Evolutionary conservation across 345 rosid genomes (phyloP).

Genomic region (Aegle marmelos): DNA sequence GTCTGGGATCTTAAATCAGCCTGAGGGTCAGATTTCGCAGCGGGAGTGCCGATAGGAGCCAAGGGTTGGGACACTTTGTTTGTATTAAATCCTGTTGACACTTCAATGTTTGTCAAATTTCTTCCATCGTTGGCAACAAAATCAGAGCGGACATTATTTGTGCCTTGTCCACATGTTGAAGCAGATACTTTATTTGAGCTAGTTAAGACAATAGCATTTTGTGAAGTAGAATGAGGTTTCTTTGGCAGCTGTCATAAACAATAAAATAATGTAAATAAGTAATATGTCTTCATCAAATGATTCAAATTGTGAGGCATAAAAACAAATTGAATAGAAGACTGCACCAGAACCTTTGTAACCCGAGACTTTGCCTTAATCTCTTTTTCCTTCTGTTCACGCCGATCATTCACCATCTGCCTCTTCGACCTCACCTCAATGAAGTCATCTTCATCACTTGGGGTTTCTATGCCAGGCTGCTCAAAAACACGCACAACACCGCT

Average conservation of each 20-base stretch:
- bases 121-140: slow-evolving; percentile 36
- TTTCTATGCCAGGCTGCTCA: slow-evolving; percentile 91
- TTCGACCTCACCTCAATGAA: slow-evolving; percentile 98
- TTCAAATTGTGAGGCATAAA: not conserved
- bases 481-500: slow-evolving; percentile 75
- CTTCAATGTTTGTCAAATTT: slow-evolving; percentile 33
- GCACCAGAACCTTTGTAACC: slow-evolving; percentile 62
- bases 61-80: slow-evolving; percentile 45
- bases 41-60: slow-evolving; percentile 80
- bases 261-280: slow-evolving; percentile 17
- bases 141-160: slow-evolving; percentile 32
- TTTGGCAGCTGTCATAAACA: slow-evolving; percentile 52
- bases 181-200: slow-evolving; percentile 44
- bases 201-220: slow-evolving; percentile 29
- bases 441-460: slow-evolving; percentile 90
- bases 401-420: slow-evolving; percentile 96
- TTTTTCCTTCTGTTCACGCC: slow-evolving; percentile 95
- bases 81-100: slow-evolving; percentile 39
- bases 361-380: slow-evolving; percentile 88
- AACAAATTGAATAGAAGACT: not conserved
- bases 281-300: not conserved
- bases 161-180: slow-evolving; percentile 39
- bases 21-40: slow-evolving; percentile 53
- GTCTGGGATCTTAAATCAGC: slow-evolving; percentile 49
- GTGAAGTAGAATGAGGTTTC: slow-evolving; percentile 47